Percentiles rank a stretch among this genome's conserved stretches.
Conservation (phyloP, 768 basidiomycete genomes). For the Stropharia rugosoannulata region DNA sequence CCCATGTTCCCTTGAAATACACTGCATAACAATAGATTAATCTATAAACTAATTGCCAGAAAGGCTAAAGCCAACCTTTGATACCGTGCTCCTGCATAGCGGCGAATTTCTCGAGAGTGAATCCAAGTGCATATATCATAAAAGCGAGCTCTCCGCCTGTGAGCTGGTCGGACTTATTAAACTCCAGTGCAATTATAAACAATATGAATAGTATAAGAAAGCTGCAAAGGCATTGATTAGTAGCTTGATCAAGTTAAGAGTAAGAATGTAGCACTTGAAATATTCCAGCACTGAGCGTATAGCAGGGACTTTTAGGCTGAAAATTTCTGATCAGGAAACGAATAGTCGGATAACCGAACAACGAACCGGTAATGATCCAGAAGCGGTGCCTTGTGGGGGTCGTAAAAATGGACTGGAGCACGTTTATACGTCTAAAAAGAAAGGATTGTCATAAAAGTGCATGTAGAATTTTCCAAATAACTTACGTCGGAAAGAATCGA, state of each 20-base stretch:
- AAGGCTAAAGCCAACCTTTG: slow-evolving; percentile 49
- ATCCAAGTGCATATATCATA: slow-evolving; percentile 79
- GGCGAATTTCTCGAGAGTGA: slow-evolving; percentile 89
- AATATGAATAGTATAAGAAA: slow-evolving; percentile 81
- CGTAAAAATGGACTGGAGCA: slow-evolving; percentile 90
- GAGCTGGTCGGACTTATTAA: slow-evolving; percentile 56
- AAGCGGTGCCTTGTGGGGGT: slow-evolving; percentile 91
- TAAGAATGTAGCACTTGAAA: slow-evolving; percentile 54
- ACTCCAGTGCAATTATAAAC: slow-evolving; percentile 80
- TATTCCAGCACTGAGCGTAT: slow-evolving; percentile 91
- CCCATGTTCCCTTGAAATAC: slow-evolving; percentile 86
- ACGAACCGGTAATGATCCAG: slow-evolving; percentile 90
- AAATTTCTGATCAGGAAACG: not conserved
- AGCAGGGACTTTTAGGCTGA: slow-evolving; percentile 88
- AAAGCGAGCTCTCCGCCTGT: slow-evolving; percentile 72
- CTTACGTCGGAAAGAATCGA: slow-evolving; percentile 87
- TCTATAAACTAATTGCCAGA: not conserved
- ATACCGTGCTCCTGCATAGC: slow-evolving; percentile 96
- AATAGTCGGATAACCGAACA: not conserved
- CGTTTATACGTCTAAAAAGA: slow-evolving; percentile 81
- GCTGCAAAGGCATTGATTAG: slow-evolving; percentile 34
- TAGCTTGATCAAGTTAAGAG: not conserved
- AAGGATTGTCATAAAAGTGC: not conserved
- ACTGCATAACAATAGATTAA: slow-evolving; percentile 39
- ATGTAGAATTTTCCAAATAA: not conserved